Conservation (phyloP, 345 rosid genomes). For the Alliaria petiolata region DNA sequence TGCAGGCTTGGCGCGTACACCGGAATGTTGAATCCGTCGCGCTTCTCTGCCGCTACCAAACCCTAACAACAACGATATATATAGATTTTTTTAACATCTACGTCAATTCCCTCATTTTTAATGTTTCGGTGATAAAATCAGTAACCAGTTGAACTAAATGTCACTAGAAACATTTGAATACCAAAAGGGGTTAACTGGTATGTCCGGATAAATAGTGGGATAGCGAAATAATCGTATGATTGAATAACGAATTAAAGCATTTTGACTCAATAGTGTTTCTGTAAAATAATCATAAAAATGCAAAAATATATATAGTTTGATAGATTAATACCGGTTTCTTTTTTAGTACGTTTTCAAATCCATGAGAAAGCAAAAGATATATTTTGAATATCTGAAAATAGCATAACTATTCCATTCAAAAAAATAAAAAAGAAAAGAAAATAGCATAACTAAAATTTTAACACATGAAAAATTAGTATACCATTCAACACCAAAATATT, state of each 20-base stretch:
- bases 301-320: too few species aligned
- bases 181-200: not conserved
- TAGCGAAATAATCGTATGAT: not conserved
- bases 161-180: too few species aligned
- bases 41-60: slow-evolving; percentile 57
- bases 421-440: too few species aligned
- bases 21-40: slow-evolving; percentile 87
- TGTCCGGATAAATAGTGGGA: not conserved
- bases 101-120: not conserved
- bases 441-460: not conserved
- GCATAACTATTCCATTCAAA: too few species aligned
- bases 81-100: not conserved
- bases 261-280: not conserved
- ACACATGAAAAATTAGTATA: not conserved
- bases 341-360: not conserved
- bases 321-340: too few species aligned
- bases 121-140: not conserved
- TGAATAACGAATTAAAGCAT: too few species aligned
- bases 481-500: not conserved
- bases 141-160: too few species aligned
- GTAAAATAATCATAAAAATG: too few species aligned
- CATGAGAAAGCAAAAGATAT: not conserved
- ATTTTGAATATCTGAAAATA: not conserved
- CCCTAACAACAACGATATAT: slow-evolving; percentile 37
- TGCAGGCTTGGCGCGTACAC: slow-evolving; percentile 87